Evolutionary conservation across 495 filamentous ascomycete species (phyloP).

Genomic region (Tuber aestivum): DNA sequence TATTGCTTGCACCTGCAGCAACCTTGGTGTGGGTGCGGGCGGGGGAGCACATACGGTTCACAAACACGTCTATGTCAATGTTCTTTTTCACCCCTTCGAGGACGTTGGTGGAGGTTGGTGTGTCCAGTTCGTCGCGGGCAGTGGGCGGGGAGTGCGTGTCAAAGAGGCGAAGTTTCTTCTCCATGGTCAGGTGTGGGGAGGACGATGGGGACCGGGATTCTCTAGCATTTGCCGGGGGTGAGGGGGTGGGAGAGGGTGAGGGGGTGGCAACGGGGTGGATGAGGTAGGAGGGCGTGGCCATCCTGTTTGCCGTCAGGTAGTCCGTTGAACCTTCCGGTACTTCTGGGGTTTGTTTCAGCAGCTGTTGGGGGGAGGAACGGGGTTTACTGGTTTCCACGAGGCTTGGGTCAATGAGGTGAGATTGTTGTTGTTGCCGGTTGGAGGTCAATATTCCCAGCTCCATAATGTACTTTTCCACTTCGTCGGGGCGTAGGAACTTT

Average conservation of each 20-base stretch:
- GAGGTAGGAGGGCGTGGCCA: constrained; percentile 7
- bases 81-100: constrained; percentile 25
- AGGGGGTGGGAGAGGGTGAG: constrained; percentile 18
- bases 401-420: constrained; percentile 39
- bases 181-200: neutral
- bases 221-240: constrained; percentile 12
- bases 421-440: constrained; percentile 3
- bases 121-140: constrained; percentile 10
- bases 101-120: constrained; percentile 15
- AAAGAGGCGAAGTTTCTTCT: constrained; percentile 13
- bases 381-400: neutral
- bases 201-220: constrained; percentile 4
- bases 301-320: constrained; percentile 7
- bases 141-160: constrained; percentile 11
- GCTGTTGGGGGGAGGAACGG: neutral
- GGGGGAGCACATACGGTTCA: constrained; percentile 30
- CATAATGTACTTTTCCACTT: constrained; percentile 64
- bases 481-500: constrained; percentile 67
- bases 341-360: constrained; percentile 1
- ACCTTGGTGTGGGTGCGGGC: constrained; percentile 5
- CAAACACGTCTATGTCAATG: constrained; percentile 40
- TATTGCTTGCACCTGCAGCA: constrained; percentile 12
- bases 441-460: constrained; percentile 50
- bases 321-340: neutral
- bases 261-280: constrained; percentile 8